Evolutionary conservation across 257 asterid species (phyloP).

Genomic region (Ehretia macrophylla): DNA sequence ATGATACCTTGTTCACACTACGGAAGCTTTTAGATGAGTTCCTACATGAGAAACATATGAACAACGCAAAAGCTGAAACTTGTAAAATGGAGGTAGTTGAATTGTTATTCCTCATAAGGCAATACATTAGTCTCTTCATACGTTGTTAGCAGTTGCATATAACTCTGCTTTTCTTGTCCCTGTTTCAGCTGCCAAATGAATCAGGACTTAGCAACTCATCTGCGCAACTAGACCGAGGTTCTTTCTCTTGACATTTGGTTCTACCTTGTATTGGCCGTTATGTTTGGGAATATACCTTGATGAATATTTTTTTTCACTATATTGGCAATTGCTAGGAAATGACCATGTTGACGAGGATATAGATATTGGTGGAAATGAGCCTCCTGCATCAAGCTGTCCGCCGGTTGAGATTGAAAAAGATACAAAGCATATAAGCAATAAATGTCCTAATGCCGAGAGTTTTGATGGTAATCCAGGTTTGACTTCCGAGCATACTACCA

Average conservation of each 20-base stretch:
- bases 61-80: slow-evolving; percentile 4
- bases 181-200: slow-evolving; percentile 78
- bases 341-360: slow-evolving; percentile 6
- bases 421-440: slow-evolving; percentile 34
- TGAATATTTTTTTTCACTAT: not conserved
- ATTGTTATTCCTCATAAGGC: not conserved
- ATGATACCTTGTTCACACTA: slow-evolving; percentile 4
- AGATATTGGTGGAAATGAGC: slow-evolving; percentile 11
- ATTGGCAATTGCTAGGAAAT: slow-evolving; percentile 1
- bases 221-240: slow-evolving; percentile 77
- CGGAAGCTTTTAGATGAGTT: slow-evolving; percentile 14
- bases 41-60: not conserved
- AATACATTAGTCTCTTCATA: not conserved
- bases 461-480: slow-evolving; percentile 20
- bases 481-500: not conserved
- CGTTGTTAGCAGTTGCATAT: not conserved
- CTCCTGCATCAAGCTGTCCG: slow-evolving; percentile 5
- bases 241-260: slow-evolving; percentile 14
- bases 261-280: not conserved
- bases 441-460: slow-evolving; percentile 44
- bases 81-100: slow-evolving; percentile 4
- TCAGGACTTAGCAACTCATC: slow-evolving; percentile 90
- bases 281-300: not conserved
- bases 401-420: slow-evolving; percentile 11
- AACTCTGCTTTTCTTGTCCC: slow-evolving; percentile 6